These are phyloP conservation scores for Sclerotinia sclerotiorum DNA, from an alignment of 2,329 filamentous ascomycete species.

Conservation along the genomic window DNA sequence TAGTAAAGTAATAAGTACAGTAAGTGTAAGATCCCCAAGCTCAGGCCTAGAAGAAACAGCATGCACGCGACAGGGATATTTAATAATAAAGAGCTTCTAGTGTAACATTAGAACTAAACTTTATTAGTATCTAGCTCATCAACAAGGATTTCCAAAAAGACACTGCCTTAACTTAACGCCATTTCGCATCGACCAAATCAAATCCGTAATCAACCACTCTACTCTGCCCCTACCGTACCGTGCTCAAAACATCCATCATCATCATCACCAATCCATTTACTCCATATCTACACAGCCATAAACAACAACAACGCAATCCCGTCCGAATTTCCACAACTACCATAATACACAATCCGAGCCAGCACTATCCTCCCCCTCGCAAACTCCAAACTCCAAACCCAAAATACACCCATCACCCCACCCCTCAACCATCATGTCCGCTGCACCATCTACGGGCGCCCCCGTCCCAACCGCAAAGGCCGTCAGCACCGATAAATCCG, in stretches of 20 bases:
- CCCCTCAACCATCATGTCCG: constrained; percentile 35
- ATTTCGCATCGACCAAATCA: neutral
- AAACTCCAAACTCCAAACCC: neutral
- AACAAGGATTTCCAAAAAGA: constrained; percentile 3
- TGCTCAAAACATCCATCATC: neutral
- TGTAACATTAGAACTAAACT: neutral
- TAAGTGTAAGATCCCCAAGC: neutral
- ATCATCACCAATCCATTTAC: neutral
- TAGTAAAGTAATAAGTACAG: too few relatives aligned
- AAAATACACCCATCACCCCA: neutral
- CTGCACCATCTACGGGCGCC: constrained; percentile 37
- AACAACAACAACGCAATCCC: neutral
- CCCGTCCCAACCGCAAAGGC: constrained; percentile 32
- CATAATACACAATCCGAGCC: neutral
- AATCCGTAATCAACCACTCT: neutral
- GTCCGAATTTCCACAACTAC: neutral
- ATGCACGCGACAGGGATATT: neutral
- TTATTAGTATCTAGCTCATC: neutral
- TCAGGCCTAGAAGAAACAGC: too few relatives aligned
- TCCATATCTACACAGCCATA: too few relatives aligned
- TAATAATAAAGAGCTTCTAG: neutral
- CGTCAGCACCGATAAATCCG: constrained; percentile 31
- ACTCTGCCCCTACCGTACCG: neutral
- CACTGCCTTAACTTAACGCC: neutral
- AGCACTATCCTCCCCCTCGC: neutral